A percentile compares a stretch with the other conserved stretches of the same genome.
Conservation (phyloP, 306 rosid species). For the Acacia acuminata region DNA sequence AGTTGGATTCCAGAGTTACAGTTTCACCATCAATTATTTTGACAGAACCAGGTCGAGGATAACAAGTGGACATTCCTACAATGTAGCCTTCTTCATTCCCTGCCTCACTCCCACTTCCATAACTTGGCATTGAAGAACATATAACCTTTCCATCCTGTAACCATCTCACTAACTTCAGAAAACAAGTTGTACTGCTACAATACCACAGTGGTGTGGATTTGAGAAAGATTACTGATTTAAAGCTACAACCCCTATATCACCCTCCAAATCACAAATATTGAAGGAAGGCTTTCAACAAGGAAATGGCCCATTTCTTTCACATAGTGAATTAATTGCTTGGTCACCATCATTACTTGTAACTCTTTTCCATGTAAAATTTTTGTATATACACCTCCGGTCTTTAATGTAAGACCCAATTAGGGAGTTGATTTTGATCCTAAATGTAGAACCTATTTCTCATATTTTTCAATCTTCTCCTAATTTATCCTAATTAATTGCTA, state of each 20-base stretch:
- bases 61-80: conserved; percentile 88
- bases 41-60: conserved; percentile 65
- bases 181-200: not conserved
- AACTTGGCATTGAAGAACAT: conserved; percentile 71
- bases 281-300: not conserved
- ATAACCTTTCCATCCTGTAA: conserved; percentile 69
- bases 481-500: too few relatives aligned
- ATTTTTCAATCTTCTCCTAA: too few relatives aligned
- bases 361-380: not conserved
- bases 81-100: conserved; percentile 72
- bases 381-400: not conserved
- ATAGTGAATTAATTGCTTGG: not conserved
- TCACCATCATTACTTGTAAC: not conserved
- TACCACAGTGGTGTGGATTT: not conserved
- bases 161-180: conserved; percentile 4
- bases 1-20: conserved; percentile 51
- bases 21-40: conserved; percentile 62
- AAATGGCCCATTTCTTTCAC: not conserved
- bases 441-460: too few relatives aligned
- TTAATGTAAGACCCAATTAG: too few relatives aligned
- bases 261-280: not conserved
- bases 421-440: too few relatives aligned
- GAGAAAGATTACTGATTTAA: not conserved
- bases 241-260: not conserved
- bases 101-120: conserved; percentile 66